These are phyloP conservation scores for Xylariaceae sp. DNA, from an alignment of 2,329 filamentous ascomycete genomes.

Conservation along the genomic window DNA sequence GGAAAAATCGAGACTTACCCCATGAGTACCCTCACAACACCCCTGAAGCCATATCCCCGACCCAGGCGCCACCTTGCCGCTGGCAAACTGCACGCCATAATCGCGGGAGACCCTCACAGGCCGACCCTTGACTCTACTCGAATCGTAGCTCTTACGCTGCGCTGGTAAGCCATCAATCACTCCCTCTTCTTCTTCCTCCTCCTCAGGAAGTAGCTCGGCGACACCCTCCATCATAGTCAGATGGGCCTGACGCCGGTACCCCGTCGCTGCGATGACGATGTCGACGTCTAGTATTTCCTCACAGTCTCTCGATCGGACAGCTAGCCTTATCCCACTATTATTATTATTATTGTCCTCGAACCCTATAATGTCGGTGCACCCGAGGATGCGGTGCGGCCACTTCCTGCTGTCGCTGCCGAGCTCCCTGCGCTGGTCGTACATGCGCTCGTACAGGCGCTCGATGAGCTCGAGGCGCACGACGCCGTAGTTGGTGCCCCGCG, in stretches of 20 bases:
- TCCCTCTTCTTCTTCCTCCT: conserved; percentile 15
- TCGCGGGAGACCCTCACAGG: conserved; percentile 57
- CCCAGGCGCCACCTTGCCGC: conserved; percentile 60
- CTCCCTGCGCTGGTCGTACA: conserved; percentile 78
- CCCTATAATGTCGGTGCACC: conserved; percentile 59
- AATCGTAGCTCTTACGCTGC: conserved; percentile 17
- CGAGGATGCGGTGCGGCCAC: conserved; percentile 80
- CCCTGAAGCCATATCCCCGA: conserved; percentile 90
- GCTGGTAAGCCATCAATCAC: conserved; percentile 7
- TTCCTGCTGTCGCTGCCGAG: conserved; percentile 60
- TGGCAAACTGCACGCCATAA: conserved; percentile 69
- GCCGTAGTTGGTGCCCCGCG: conserved; percentile 87
- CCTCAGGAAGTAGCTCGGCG: conserved; percentile 58
- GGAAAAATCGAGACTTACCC: conserved; percentile 63
- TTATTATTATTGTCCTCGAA: conserved; percentile 49
- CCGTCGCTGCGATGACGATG: conserved; percentile 79
- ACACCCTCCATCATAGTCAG: conserved; percentile 67
- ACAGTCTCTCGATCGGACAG: conserved; percentile 41
- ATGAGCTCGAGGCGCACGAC: conserved; percentile 89
- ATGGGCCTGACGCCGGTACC: conserved; percentile 75
- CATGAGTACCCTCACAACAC: conserved; percentile 88
- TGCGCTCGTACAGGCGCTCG: conserved; percentile 78
- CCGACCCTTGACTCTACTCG: conserved; percentile 49
- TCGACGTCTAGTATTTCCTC: conserved; percentile 69
- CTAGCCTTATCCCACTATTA: conserved; percentile 51